Conservation (phyloP, 352 stramenopile species). For the Phytophthora vignae region DNA sequence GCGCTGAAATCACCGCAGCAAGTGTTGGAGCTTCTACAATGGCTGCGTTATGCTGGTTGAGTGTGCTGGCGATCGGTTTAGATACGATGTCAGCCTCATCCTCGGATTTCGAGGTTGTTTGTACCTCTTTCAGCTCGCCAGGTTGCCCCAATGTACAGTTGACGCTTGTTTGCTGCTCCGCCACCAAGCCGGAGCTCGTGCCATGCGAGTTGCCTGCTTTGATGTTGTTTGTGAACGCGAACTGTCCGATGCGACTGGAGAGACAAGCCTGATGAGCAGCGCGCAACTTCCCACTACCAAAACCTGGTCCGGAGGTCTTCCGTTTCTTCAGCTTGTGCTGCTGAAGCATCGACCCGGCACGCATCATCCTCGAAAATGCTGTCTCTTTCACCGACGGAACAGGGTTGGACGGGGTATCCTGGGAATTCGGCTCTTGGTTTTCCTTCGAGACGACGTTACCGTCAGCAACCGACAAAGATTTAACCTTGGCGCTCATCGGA, state of each 20-base stretch:
- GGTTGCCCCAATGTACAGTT: slow-evolving; percentile 12
- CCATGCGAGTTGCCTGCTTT: slow-evolving; percentile 6
- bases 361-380: slow-evolving; percentile 87
- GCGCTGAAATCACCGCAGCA: not conserved
- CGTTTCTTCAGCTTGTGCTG: slow-evolving; percentile 68
- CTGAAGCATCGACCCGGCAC: slow-evolving; percentile 62
- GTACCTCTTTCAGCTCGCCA: slow-evolving; percentile 12
- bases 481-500: slow-evolving; percentile 42
- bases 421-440: slow-evolving; percentile 43
- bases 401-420: not conserved
- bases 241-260: slow-evolving; percentile 36
- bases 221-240: slow-evolving; percentile 21
- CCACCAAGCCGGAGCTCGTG: not conserved
- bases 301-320: slow-evolving; percentile 24
- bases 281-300: slow-evolving; percentile 23
- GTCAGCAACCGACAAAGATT: slow-evolving; percentile 1
- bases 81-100: not conserved
- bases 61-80: not conserved
- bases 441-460: slow-evolving; percentile 45
- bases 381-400: slow-evolving; percentile 56
- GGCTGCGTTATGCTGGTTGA: slow-evolving; percentile 3
- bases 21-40: slow-evolving; percentile 2
- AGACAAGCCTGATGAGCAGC: slow-evolving; percentile 10
- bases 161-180: slow-evolving; percentile 21
- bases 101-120: slow-evolving; percentile 8